Evolutionary conservation across 2,329 filamentous ascomycete genomes (phyloP), one percentile per base, ranked within the genome.

Genomic region (Apiospora pterosperma): DNA sequence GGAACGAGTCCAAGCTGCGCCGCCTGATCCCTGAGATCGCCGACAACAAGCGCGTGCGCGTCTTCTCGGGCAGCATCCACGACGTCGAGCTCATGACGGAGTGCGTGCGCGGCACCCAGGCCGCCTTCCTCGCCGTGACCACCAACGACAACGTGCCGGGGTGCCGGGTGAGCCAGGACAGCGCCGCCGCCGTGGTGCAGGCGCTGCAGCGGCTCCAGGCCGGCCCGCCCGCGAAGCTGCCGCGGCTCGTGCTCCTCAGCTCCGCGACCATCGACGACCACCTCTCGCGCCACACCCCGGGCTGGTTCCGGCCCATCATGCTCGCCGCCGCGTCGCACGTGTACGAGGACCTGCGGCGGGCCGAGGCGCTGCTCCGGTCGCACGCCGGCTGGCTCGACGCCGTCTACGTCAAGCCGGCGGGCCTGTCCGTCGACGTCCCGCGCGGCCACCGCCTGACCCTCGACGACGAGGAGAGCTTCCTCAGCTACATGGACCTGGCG

Each of bases 111-210:
- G 75, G 69, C 62, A 68, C 68, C 59, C 66, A 67, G 3, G 79
- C 77, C 25, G 73, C 81, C 19, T 84, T 84, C 68, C 69, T 79
- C 2, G 70, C 72, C 11, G 74, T 81, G 0, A 69, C 77, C 1
- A 79, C 73, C 36, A 81, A 80, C 65, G 77, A 81, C 71, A 82
- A 83, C 70, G 67, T 80, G 1, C 82, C 82, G 0, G 76, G 77
- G 11, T 78, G 73, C 60, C 71, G 70, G 21, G 64, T 83, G 2
- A 70, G 69, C 2, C 75, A 78, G 60, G 78, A 83, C 66, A 72
- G 69, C 2, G 74, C 78, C 0, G 23, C 64, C 2, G 67, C 65
- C 23, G 73, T 84, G 1, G 69, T 84, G 19, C 36, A 63, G 0
- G 80, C 79, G 0, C 70, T 82, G 2, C 59, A 76, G 61, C 70